Percentiles rank a stretch among this genome's conserved stretches.
phyloP scores from a whole-genome alignment of 176 grass and related monocot species.

The Zea mays region DNA sequence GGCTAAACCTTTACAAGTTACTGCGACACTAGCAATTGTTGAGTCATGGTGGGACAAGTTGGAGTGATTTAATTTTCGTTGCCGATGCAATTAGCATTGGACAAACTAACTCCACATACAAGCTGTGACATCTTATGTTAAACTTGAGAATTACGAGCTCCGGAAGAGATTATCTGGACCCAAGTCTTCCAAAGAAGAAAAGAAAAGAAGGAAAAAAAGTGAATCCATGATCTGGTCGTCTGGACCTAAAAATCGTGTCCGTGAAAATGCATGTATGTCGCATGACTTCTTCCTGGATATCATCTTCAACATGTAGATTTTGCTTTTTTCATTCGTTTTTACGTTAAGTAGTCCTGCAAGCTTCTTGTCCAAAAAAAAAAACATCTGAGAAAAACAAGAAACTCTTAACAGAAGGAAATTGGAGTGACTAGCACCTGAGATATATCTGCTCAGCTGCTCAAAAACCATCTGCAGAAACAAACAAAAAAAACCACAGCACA shows the following conservation, averaged over 20 bases:
- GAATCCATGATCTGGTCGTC: too few species aligned
- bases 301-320: background rate
- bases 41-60: background rate
- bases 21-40: background rate
- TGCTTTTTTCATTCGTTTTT: background rate
- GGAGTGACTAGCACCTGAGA: background rate
- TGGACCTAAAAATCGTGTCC: background rate
- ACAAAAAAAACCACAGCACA: background rate
- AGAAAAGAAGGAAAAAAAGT: too few species aligned
- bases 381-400: background rate
- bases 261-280: background rate
- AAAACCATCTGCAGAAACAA: slow-evolving; percentile 19
- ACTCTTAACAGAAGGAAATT: background rate
- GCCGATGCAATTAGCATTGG: background rate
- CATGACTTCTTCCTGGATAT: background rate
- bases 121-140: background rate
- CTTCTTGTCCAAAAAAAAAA: slow-evolving; percentile 2
- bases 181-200: too few species aligned
- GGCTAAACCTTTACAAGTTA: background rate
- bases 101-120: background rate
- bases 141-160: background rate
- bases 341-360: background rate
- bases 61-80: background rate
- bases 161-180: background rate
- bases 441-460: background rate